Evolutionary conservation across 495 filamentous ascomycete genomes (phyloP), one percentile per base, ranked within the genome.

Genomic region (Chaetomium cochliodes): DNA sequence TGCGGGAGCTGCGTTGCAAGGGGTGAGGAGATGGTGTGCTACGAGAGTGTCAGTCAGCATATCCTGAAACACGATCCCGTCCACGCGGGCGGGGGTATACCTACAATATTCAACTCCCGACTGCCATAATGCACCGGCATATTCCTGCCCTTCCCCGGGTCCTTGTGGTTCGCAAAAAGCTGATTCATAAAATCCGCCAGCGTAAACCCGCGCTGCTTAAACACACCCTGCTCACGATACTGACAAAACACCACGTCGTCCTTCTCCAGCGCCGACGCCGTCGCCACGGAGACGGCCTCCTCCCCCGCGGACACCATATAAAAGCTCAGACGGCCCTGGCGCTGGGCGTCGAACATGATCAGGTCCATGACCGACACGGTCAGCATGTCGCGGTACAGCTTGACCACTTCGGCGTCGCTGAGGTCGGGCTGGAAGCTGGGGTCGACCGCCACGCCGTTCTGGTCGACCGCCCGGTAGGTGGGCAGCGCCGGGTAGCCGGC

Each of bases 81-180:
- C 2, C 16, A 23, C 15, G 41, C 41, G 0, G 16, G 23, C 3
- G n/a, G 52, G 18, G 8, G 0, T 18, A 8, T 23, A 77, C 84
- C 72, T 70, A 94, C 90, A 64, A 93, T 90, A 69, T 96, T 91
- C 26, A 93, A 80, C 68, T 90, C 87, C 39, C 81, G 83, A 70
- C 90, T 92, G 28, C 92, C 94, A 65, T 97, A 99, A 69, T 99
- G 94, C 20, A 98, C 91, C 13, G 94, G 96, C 94, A 99, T 99
- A 71, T 97, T 98, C 60, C 94, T 87, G 6, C 96, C 94, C 63
- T 81, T 83, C 3, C 93, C 93, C 3, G 77, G 76, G 65, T 99
- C 94, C 64, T 93, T 86, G 30, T 76, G 79, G 70, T 97, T 99
- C 30, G 96, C 87, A 75, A 99, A 97, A 5, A 98, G 77, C 75